Evolutionary conservation across 129 eudicot species (phyloP).

Genomic region (Ambrosia artemisiifolia): DNA sequence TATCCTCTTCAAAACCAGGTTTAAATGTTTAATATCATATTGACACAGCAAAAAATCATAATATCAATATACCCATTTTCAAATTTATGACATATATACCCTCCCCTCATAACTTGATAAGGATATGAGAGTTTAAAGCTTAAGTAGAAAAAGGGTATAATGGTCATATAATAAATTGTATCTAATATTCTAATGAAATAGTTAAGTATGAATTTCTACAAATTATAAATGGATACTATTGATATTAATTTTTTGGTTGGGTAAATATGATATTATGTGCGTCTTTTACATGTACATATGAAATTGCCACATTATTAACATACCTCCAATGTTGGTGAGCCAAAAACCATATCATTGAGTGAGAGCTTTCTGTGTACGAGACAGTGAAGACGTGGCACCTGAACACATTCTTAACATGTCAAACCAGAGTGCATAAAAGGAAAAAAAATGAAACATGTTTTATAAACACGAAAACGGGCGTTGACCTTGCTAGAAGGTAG

Average conservation of each 20-base stretch:
- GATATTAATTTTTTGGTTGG: conserved; percentile 35
- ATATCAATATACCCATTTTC: not conserved
- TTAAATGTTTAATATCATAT: conserved; percentile 19
- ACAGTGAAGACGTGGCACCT: conserved; percentile 98
- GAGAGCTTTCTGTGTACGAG: conserved; percentile 68
- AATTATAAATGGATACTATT: not conserved
- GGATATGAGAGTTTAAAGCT: not conserved
- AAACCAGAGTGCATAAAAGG: not conserved
- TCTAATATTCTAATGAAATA: no score
- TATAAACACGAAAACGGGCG: not conserved
- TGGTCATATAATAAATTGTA: not conserved
- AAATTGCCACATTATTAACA: not conserved
- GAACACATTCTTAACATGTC: not conserved
- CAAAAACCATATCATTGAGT: conserved; percentile 44
- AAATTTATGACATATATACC: not conserved
- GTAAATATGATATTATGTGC: no score
- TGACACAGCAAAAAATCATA: conserved; percentile 12
- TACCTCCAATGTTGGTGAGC: conserved; percentile 67
- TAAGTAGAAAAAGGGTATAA: no score
- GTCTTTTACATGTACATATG: not conserved
- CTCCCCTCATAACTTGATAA: not conserved
- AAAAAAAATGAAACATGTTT: not conserved
- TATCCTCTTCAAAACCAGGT: conserved; percentile 49
- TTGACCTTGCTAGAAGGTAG: conserved; percentile 64
- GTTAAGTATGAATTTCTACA: not conserved